Evolutionary conservation across 2,329 filamentous ascomycete species (phyloP).

Genomic region (Apiospora kogelbergensis): DNA sequence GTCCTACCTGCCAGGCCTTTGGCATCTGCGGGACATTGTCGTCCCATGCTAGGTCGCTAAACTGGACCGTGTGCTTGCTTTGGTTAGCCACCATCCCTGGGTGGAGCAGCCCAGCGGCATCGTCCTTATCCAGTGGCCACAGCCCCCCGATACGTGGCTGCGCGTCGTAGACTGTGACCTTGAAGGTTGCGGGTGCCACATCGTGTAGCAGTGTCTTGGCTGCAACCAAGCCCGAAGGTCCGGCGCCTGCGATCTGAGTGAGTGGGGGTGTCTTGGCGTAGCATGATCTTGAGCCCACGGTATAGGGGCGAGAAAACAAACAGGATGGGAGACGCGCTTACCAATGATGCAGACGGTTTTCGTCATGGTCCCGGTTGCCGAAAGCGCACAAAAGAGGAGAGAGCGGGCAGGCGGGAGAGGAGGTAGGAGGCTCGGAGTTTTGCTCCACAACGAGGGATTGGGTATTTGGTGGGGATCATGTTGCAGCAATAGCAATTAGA

Average conservation of each 20-base stretch:
- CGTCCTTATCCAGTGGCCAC: conserved; percentile 62
- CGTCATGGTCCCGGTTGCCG: conserved; percentile 30
- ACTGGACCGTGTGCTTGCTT: conserved; percentile 73
- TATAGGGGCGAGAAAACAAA: background rate
- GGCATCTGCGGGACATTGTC: conserved; percentile 64
- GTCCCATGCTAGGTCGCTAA: conserved; percentile 72
- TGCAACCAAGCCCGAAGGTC: conserved; percentile 66
- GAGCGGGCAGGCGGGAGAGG: background rate
- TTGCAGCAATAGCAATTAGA: background rate
- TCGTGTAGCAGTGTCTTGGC: conserved; percentile 72
- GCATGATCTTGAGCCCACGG: background rate
- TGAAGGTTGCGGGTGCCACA: conserved; percentile 54
- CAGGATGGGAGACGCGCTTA: conserved; percentile 22
- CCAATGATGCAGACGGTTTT: conserved; percentile 55
- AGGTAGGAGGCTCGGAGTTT: conserved; percentile 11
- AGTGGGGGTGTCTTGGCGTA: conserved; percentile 9
- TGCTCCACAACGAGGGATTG: background rate
- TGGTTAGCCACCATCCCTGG: conserved; percentile 73
- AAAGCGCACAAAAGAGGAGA: conserved; percentile 10
- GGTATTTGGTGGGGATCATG: background rate
- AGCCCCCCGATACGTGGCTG: conserved; percentile 69
- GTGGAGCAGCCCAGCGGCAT: conserved; percentile 54
- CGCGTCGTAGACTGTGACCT: conserved; percentile 70
- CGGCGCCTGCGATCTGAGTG: conserved; percentile 52
- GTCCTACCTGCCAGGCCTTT: conserved; percentile 73